Evolutionary conservation across 352 stramenopile species (phyloP).

Genomic region (Phytophthora tubulina): DNA sequence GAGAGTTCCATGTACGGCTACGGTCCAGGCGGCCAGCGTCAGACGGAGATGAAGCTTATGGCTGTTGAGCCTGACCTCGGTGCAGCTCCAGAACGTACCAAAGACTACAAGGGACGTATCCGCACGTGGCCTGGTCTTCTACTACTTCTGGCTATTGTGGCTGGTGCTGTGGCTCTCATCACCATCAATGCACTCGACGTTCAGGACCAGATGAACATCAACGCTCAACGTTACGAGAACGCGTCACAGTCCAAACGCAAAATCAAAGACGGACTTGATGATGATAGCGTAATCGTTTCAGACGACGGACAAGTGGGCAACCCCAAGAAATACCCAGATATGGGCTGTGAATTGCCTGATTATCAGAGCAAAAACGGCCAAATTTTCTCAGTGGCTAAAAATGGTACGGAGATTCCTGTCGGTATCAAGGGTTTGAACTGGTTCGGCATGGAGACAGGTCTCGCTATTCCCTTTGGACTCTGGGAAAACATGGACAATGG

Average conservation of each 20-base stretch:
- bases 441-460: conserved; percentile 82
- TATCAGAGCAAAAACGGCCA: conserved; percentile 73
- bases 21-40: conserved; percentile 36
- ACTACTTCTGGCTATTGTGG: conserved; percentile 56
- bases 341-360: conserved; percentile 62
- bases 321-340: conserved; percentile 64
- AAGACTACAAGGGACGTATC: conserved; percentile 80
- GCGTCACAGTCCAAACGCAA: conserved; percentile 35
- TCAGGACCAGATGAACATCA: conserved; percentile 36
- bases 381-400: conserved; percentile 54
- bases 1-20: conserved; percentile 40
- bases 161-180: conserved; percentile 53
- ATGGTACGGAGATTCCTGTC: conserved; percentile 65
- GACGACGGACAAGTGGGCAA: conserved; percentile 68
- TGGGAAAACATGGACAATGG: conserved; percentile 80
- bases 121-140: conserved; percentile 72
- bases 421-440: conserved; percentile 78
- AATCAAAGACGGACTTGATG: conserved; percentile 53
- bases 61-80: conserved; percentile 55
- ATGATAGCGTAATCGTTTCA: conserved; percentile 47
- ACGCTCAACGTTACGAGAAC: conserved; percentile 44
- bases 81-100: conserved; percentile 49
- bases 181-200: conserved; percentile 55
- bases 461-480: conserved; percentile 69
- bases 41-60: conserved; percentile 74